Base-by-base conservation (phyloP, 2,329 filamentous ascomycete genomes). In the Dothistroma septosporum region DNA sequence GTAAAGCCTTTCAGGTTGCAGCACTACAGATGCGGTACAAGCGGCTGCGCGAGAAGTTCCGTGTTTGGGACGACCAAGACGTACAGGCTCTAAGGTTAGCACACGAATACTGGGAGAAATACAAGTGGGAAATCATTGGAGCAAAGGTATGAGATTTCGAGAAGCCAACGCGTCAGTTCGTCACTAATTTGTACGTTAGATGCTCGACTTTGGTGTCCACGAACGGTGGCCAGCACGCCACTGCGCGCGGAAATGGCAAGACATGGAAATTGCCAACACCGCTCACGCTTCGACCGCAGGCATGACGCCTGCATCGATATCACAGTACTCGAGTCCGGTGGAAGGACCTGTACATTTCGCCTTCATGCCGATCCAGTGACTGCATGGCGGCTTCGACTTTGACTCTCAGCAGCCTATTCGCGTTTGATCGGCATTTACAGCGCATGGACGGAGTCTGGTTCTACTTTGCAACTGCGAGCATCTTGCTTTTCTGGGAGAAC, bases 21-120 rank as follows among this genome's bases (percentile, higher is more conserved):
- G 79, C 80, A 8, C 72, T 83, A 33, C 81, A 83, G 66, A 83
- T 83, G 81, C 79, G 80, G 21, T 77, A 80, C 65, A 82, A 82
- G 69, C 75, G 81, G 41, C 72, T 83, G 41, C 73, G 79, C 19
- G 80, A 82, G 66, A 76, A 79, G 52, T 77, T 81, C 70, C 77
- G 81, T 22, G 73, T 77, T 1, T 83, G 81, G 81, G 78, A 77
- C 22, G 79, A 82, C n/a, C 70, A 73, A 19, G 81, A 83, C 60
- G 69, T 82, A 48, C 73, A 76, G 61, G 80, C 80, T 12, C 72
- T 83, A 32, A 76, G 76, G 57, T 73, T 77, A 69, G 81, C 81
- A 33, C 76, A 80, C 66, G 80, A 83, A 64, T 81, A 81, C 69
- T 83, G 79, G 79, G 77, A 77, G 56, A 79, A 79, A 65, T 77